Percentiles rank a stretch among this genome's conserved stretches.
Evolutionary conservation across 306 rosid genomes (phyloP).

Genomic region (Datisca glomerata): DNA sequence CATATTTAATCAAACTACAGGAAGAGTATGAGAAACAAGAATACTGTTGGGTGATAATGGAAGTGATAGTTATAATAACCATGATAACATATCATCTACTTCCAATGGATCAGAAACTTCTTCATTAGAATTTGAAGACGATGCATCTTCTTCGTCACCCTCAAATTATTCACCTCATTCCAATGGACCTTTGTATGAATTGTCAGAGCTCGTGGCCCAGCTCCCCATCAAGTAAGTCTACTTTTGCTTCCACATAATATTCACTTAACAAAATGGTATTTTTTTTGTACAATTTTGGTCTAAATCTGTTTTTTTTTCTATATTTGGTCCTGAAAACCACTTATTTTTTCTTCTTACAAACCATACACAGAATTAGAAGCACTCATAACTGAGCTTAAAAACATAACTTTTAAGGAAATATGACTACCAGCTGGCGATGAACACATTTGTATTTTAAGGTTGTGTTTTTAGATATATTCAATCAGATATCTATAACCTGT

Average conservation of each 20-base stretch:
- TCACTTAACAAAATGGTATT: background rate
- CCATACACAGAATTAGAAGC: too few species aligned
- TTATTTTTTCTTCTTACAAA: too few species aligned
- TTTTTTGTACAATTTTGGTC: background rate
- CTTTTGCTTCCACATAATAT: background rate
- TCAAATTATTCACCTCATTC: conserved; percentile 13
- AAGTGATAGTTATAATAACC: conserved; percentile 7
- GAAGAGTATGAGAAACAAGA: conserved; percentile 5
- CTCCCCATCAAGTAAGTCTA: conserved; percentile 41
- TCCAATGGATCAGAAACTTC: conserved; percentile 16
- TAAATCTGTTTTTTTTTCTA: background rate
- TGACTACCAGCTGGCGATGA: background rate
- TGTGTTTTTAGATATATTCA: too few species aligned
- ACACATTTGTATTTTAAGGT: too few species aligned
- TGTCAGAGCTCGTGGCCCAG: conserved; percentile 33
- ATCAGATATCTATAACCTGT: background rate
- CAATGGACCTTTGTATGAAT: conserved; percentile 28
- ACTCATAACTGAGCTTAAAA: too few species aligned
- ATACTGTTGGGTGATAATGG: conserved; percentile 14
- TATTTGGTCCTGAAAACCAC: too few species aligned
- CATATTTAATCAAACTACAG: conserved; percentile 4
- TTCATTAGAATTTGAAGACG: conserved; percentile 24
- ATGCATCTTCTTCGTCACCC: conserved; percentile 25
- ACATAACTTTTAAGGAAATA: too few species aligned
- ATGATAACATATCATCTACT: conserved; percentile 5